Evolutionary conservation across 164 flowering plant genomes (phyloP).

Genomic region (Taxillus chinensis): DNA sequence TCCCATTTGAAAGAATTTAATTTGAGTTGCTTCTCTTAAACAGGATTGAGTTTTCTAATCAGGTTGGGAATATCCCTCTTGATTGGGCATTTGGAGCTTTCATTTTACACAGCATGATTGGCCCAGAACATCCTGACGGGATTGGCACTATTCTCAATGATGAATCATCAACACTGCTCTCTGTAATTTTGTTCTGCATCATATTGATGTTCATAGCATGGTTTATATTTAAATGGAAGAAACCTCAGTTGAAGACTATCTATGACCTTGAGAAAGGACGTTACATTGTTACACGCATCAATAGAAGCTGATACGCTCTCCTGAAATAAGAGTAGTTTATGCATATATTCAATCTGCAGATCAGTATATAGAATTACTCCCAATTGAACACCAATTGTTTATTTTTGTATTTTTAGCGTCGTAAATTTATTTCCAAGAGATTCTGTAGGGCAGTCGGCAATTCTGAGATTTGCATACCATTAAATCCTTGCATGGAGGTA

Average conservation of each 20-base stretch:
- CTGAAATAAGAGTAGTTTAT: too few species aligned
- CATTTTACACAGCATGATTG: conserved; percentile 47
- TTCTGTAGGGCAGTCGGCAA: not conserved
- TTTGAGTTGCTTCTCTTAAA: conserved; percentile 3
- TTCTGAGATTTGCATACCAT: not conserved
- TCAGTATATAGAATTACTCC: too few species aligned
- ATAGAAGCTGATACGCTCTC: conserved; percentile 15
- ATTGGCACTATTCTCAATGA: conserved; percentile 20
- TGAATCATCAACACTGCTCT: conserved; percentile 32
- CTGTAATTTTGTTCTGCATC: conserved; percentile 28
- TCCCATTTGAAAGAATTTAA: not conserved
- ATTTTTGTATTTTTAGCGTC: too few species aligned
- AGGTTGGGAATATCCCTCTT: conserved; percentile 59
- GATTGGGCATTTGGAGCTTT: conserved; percentile 99
- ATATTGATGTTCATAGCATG: conserved; percentile 43
- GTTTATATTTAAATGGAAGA: conserved; percentile 60
- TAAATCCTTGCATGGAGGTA: not conserved
- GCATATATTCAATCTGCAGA: too few species aligned
- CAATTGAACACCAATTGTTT: too few species aligned
- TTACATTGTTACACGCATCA: conserved; percentile 60
- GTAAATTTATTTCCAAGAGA: too few species aligned
- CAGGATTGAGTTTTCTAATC: conserved; percentile 71
- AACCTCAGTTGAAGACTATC: conserved; percentile 75
- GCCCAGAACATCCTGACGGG: conserved; percentile 23
- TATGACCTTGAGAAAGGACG: conserved; percentile 92